Conservation (phyloP, 768 basidiomycete genomes). For the Mycena polygramma region DNA sequence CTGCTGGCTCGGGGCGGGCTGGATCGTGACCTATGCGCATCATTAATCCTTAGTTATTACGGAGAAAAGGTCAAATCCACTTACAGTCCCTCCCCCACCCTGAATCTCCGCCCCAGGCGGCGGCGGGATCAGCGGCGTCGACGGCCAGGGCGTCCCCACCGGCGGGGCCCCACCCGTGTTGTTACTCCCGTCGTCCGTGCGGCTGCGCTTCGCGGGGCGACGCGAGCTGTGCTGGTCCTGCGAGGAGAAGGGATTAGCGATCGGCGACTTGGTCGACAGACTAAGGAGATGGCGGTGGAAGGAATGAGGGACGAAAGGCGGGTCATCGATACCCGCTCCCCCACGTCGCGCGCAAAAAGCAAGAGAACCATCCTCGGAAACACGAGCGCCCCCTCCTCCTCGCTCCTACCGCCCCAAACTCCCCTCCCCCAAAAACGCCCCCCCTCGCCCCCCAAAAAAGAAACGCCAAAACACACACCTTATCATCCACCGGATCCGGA, state of each 20-base stretch:
- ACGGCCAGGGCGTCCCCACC: constrained; percentile 36
- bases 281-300: no score
- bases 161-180: constrained; percentile 41
- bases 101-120: constrained; percentile 40
- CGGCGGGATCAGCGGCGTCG: constrained; percentile 36
- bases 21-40: constrained; percentile 3
- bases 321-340: neutral
- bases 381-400: no score
- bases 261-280: neutral
- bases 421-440: no score
- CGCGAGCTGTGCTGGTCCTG: constrained; percentile 4
- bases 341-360: no score
- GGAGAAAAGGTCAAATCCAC: neutral
- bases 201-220: constrained; percentile 53
- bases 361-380: no score
- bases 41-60: no score
- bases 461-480: constrained; percentile 9
- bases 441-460: neutral
- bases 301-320: no score
- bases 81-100: constrained; percentile 18
- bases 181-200: constrained; percentile 51
- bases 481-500: constrained; percentile 24
- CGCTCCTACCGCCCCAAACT: no score
- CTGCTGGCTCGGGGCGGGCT: constrained; percentile 12
- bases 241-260: constrained; percentile 25